phyloP scores from a whole-genome alignment of 2,329 filamentous ascomycete genomes.

The Fusarium veterinarium region DNA sequence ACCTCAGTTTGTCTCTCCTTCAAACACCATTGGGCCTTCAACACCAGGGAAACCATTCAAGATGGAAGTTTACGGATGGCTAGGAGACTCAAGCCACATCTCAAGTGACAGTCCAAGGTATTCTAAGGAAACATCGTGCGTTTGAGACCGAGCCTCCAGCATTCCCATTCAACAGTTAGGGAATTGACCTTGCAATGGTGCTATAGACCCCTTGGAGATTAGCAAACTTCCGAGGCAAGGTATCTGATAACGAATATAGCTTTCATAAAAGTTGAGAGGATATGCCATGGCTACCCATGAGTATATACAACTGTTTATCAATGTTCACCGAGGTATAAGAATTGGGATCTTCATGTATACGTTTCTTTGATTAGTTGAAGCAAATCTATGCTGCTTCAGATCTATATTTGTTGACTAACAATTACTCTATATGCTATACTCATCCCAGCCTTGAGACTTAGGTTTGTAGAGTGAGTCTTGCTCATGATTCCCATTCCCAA shows the following conservation, averaged over 20 bases:
- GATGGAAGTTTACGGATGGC: neutral
- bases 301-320: neutral
- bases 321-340: neutral
- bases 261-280: neutral
- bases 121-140: constrained; percentile 21
- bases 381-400: constrained; percentile 30
- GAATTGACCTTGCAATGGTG: neutral
- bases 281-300: neutral
- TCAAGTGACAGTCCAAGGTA: constrained; percentile 1
- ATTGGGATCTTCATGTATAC: constrained; percentile 9
- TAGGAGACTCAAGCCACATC: neutral
- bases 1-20: constrained; percentile 29
- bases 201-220: neutral
- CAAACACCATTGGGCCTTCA: constrained; percentile 23
- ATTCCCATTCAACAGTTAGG: constrained; percentile 5
- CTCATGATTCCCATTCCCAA: constrained; percentile 40
- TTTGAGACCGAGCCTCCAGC: constrained; percentile 13
- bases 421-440: constrained; percentile 40
- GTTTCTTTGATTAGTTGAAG: constrained; percentile 35
- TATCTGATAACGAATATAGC: neutral
- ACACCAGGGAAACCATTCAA: neutral
- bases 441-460: constrained; percentile 11
- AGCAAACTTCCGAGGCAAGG: neutral
- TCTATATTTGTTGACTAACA: constrained; percentile 34
- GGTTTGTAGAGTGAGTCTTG: constrained; percentile 29